A percentile compares a stretch with the other conserved stretches of the same genome.
phyloP scores from a whole-genome alignment of 106 monocot species.

The Platanthera guangdongensis region DNA sequence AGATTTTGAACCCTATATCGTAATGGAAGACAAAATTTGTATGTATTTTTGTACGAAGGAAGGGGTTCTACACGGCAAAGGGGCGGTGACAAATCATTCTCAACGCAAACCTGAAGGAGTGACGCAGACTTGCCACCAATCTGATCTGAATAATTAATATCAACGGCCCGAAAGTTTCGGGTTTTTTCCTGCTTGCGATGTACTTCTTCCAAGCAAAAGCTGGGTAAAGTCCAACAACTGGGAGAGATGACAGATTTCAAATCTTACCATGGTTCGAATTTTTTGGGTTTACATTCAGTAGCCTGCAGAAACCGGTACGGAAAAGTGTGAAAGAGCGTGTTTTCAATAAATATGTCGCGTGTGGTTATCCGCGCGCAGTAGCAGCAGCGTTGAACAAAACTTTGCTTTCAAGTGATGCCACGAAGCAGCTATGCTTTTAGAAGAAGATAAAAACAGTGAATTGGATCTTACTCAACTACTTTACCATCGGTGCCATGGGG shows the following conservation, averaged over 20 bases:
- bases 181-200: not conserved
- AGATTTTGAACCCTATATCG: not conserved
- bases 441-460: not conserved
- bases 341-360: not conserved
- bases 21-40: not conserved
- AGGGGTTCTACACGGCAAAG: not conserved
- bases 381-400: not conserved
- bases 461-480: not conserved
- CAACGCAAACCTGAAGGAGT: slow-evolving; percentile 3
- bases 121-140: slow-evolving; percentile 6
- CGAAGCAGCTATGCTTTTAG: not conserved
- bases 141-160: not conserved
- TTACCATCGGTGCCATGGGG: too few relatives aligned
- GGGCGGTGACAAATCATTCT: not conserved
- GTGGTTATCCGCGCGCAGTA: not conserved
- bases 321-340: too few relatives aligned
- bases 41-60: not conserved
- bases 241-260: not conserved
- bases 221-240: too few relatives aligned
- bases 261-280: not conserved
- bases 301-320: too few relatives aligned
- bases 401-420: not conserved
- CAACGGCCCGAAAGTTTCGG: not conserved
- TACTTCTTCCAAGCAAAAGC: not conserved
- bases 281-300: too few relatives aligned